Evolutionary conservation across 805 yeast genomes (phyloP).

Genomic region (Yarrowia sp.): DNA sequence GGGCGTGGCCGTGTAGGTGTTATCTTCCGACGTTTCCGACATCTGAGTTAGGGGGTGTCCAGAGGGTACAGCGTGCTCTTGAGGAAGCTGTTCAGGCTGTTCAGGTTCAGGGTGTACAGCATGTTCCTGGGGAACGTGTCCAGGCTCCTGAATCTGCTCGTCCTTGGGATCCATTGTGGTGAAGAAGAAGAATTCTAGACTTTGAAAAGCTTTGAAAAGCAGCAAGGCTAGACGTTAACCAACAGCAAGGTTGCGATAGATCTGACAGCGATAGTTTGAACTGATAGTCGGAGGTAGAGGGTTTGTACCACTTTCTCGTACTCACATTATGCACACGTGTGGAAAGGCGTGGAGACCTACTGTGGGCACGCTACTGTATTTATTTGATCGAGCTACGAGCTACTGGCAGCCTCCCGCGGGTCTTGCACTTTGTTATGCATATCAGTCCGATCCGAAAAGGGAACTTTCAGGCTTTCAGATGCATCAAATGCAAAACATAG

Average conservation of each 20-base stretch:
- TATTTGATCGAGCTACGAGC: neutral
- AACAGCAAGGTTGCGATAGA: slow-evolving; percentile 10
- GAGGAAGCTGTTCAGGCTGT: neutral
- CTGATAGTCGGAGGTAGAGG: too few relatives aligned
- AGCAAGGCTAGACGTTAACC: slow-evolving; percentile 11
- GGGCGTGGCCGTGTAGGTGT: slow-evolving; percentile 19
- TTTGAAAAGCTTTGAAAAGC: neutral
- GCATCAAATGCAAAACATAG: slow-evolving; percentile 6
- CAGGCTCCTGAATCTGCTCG: too few relatives aligned
- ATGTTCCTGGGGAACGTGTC: neutral
- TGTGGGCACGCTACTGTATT: neutral
- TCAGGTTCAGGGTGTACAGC: neutral
- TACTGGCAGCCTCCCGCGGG: neutral
- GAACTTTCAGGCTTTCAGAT: slow-evolving; percentile 3
- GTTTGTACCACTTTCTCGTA: too few relatives aligned
- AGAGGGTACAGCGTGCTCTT: neutral
- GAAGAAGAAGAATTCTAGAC: neutral
- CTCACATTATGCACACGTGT: neutral
- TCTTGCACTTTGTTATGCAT: slow-evolving; percentile 16
- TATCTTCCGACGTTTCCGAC: slow-evolving; percentile 18
- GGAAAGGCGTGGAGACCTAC: neutral
- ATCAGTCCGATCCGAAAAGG: slow-evolving; percentile 19
- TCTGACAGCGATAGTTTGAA: too few relatives aligned
- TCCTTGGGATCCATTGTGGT: neutral
- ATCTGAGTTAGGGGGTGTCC: slow-evolving; percentile 17